Conservation (phyloP, 2,329 filamentous ascomycete genomes). For the Paramyrothecium roridum region DNA sequence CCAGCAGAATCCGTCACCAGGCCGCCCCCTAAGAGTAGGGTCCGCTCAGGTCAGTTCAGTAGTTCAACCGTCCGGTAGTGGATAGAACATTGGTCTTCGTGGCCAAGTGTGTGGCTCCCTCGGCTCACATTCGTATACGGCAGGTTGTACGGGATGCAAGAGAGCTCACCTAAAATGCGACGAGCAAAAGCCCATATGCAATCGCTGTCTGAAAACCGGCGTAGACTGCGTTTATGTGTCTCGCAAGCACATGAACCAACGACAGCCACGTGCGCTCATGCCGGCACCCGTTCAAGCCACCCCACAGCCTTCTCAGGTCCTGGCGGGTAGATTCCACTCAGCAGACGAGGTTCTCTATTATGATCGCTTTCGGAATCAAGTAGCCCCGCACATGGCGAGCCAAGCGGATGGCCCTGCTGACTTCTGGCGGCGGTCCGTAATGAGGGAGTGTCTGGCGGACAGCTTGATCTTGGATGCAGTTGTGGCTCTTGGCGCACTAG, state of each 20-base stretch:
- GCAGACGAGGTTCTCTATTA: neutral
- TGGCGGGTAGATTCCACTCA: neutral
- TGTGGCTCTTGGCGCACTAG: neutral
- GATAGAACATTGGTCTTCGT: neutral
- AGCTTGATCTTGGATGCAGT: neutral
- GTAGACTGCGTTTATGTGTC: neutral
- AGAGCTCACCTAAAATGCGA: neutral
- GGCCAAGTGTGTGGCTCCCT: neutral
- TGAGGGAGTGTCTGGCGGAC: neutral
- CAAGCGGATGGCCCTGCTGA: neutral
- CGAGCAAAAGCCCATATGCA: neutral
- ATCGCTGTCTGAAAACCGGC: neutral
- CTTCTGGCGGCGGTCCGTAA: neutral
- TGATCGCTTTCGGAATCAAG: neutral
- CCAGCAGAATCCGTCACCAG: too few relatives aligned
- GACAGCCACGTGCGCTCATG: neutral
- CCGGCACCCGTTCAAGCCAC: neutral
- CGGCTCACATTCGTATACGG: neutral
- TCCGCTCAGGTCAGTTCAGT: neutral
- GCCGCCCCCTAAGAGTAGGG: neutral
- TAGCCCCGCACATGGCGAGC: neutral
- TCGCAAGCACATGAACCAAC: neutral
- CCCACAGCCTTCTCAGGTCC: neutral
- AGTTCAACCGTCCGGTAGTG: neutral
- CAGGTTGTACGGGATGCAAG: neutral